Evolutionary conservation across 176 grass and related monocot genomes (phyloP).

Genomic region (Oryza officinalis): DNA sequence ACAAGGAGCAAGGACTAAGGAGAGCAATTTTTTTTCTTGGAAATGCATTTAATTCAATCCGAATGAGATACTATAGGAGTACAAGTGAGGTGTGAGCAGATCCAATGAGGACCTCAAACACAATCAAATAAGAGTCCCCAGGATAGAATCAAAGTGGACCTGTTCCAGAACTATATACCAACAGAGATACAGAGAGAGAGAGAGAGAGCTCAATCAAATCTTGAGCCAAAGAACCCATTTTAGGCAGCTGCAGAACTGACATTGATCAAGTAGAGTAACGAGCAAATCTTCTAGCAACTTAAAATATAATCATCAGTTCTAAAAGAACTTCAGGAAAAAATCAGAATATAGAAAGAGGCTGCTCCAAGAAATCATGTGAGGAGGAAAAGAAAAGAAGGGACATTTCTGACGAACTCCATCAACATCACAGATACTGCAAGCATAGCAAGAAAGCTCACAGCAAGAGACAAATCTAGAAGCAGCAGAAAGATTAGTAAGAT

Average conservation of each 20-base stretch:
- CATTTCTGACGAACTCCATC: not conserved
- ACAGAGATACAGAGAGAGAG: not conserved
- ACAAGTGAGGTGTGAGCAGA: slow-evolving; percentile 19
- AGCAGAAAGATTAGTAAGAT: not conserved
- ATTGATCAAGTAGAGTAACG: not conserved
- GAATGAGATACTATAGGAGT: not conserved
- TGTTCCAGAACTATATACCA: not conserved
- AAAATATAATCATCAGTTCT: not conserved
- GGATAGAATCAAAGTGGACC: not conserved
- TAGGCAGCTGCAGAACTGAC: not conserved
- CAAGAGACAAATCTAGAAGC: slow-evolving; percentile 8
- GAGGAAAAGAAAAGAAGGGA: not conserved
- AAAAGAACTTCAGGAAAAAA: not conserved
- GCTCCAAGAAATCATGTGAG: not conserved
- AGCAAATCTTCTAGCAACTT: not conserved
- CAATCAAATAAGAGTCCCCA: not conserved
- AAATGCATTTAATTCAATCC: slow-evolving; percentile 25
- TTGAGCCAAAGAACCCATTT: not conserved
- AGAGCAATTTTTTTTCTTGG: slow-evolving; percentile 31
- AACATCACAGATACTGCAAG: not conserved
- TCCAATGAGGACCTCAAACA: not conserved
- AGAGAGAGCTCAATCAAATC: slow-evolving; percentile 26
- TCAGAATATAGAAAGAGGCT: not conserved
- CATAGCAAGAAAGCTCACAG: not conserved
- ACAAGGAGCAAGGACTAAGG: slow-evolving; percentile 13